Base-by-base conservation (phyloP, 2,329 filamentous ascomycete genomes). In the Aspergillus aculeatinus region DNA sequence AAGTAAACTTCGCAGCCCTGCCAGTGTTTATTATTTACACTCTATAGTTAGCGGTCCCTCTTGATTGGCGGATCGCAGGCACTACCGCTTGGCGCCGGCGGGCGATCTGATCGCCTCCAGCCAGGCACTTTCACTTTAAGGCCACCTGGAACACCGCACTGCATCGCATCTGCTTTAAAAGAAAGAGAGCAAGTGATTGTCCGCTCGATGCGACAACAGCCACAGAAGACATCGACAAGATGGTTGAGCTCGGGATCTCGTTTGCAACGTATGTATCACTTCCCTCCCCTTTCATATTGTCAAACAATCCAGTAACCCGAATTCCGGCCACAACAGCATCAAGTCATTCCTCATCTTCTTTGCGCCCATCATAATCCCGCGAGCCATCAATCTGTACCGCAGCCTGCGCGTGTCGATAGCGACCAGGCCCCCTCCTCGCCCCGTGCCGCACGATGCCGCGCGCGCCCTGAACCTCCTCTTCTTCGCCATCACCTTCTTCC, bases 401-500 rank as follows among this genome's bases (percentile, higher is more conserved):
- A 68, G 65, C 33, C 58, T 76, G 14, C 73, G 73, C 48, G 69
- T 70, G 33, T 69, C 73, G 14, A 62, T 76, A 57, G 63, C 71
- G n/a, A 70, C 66, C 56, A 73, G 74, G 21, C 77, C 75, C 9
- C 70, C 74, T 29, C 74, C 76, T 1, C 69, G 74, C 19, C 73
- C 75, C 23, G 65, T 79, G 2, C 72, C 76, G 4, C 49, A 68
- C 12, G 67, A 69, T 33, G 72, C 77, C 25, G 61, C 68, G 39
- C 74, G 74, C 33, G 76, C 77, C 6, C 67, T 81, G 49, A 81
- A 81, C 59, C 69, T 85, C 66, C 71, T 87, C 60, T 83, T 85
- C 74, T 70, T 84, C 67, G 79, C 81, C 63, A 80, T 80, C 50
- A 65, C 81, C 49, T 63, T 83, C 60, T 84, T 82, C 66, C 75